Evolutionary conservation across 129 eudicot species (phyloP).

Genomic region (Solidago caesia): DNA sequence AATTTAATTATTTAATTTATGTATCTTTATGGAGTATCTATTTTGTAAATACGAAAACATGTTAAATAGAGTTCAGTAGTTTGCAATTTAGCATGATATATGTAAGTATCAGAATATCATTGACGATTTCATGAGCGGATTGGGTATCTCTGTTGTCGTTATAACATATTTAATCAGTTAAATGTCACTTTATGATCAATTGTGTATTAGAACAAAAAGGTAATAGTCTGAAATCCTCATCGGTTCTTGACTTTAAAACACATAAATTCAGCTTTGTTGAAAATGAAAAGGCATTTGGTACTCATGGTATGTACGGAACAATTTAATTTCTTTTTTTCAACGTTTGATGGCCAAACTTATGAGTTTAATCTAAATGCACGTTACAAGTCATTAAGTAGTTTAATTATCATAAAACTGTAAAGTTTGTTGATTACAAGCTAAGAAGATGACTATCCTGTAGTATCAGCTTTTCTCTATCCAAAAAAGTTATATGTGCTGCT

Average conservation of each 20-base stretch:
- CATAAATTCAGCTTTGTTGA: neutral
- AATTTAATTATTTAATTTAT: neutral
- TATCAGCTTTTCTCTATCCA: neutral
- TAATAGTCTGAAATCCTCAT: slow-evolving; percentile 1
- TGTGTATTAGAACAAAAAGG: slow-evolving; percentile 1
- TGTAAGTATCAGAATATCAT: neutral
- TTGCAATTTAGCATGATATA: slow-evolving; percentile 6
- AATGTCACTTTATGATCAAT: neutral
- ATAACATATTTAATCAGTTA: neutral
- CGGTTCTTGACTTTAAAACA: slow-evolving; percentile 8
- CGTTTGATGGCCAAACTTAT: neutral
- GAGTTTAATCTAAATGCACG: neutral
- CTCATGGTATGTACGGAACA: neutral
- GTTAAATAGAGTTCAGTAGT: neutral
- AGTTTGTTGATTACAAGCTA: neutral
- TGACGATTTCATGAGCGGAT: too few species aligned
- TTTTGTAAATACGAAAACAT: neutral
- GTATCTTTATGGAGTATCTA: neutral
- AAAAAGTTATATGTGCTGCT: neutral
- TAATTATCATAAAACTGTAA: neutral
- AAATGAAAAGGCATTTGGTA: neutral
- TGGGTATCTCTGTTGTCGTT: neutral
- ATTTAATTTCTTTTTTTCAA: slow-evolving; percentile 9
- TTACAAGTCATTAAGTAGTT: slow-evolving; percentile 1
- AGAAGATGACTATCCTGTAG: neutral